Evolutionary conservation across 352 stramenopile genomes (phyloP).

Genomic region (Phytophthora capsici): DNA sequence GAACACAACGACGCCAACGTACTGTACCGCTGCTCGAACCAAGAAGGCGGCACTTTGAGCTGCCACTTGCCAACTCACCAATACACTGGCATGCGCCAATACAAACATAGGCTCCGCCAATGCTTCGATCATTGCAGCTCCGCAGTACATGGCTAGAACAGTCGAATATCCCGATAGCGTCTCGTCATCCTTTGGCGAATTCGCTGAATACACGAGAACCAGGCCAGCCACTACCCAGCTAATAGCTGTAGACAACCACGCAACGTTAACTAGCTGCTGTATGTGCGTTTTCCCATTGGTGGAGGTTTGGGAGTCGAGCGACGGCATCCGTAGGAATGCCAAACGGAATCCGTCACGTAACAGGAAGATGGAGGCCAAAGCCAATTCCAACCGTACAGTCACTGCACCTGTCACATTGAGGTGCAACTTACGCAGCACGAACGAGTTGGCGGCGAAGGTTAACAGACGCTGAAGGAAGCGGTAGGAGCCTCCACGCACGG

Average conservation of each 20-base stretch:
- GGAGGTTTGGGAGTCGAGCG: constrained; percentile 46
- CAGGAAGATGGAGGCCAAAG: constrained; percentile 89
- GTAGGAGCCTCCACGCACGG: constrained; percentile 72
- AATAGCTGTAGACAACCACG: constrained; percentile 76
- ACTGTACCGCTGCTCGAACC: constrained; percentile 71
- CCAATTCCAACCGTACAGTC: constrained; percentile 89
- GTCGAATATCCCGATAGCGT: constrained; percentile 52
- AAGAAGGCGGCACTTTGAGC: constrained; percentile 82
- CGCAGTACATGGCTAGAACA: constrained; percentile 78
- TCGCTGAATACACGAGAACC: constrained; percentile 33
- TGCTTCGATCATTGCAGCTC: constrained; percentile 80
- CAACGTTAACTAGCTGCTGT: constrained; percentile 76
- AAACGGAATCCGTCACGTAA: constrained; percentile 91
- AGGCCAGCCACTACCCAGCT: constrained; percentile 58
- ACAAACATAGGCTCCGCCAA: constrained; percentile 86
- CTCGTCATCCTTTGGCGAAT: constrained; percentile 20
- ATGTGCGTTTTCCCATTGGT: constrained; percentile 28
- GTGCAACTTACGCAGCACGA: constrained; percentile 78
- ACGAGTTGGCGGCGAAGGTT: constrained; percentile 86
- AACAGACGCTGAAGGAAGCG: constrained; percentile 85
- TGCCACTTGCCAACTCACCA: constrained; percentile 85
- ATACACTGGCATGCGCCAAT: constrained; percentile 74
- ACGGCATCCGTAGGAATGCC: constrained; percentile 82
- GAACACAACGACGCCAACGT: constrained; percentile 66
- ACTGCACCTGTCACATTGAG: constrained; percentile 80